A percentile compares a stretch with the other conserved stretches of the same genome.
Conservation (phyloP, 225 moss, liverwort and hornwort species). For the Physcomitrellopsis africana region DNA sequence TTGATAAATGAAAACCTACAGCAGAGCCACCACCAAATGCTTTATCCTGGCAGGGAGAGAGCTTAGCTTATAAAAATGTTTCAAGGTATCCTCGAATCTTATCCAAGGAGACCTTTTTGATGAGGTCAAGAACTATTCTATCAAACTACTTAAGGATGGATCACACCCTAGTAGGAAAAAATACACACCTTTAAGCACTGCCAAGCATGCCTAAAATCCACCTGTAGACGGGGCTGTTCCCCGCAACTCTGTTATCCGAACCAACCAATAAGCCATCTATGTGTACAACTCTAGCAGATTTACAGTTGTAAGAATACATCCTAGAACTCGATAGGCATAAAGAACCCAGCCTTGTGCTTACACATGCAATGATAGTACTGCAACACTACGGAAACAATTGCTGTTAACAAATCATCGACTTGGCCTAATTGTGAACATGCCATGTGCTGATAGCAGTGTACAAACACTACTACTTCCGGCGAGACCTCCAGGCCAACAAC, state of each 20-base stretch:
- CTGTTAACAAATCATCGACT: constrained; percentile 17
- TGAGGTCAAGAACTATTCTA: constrained; percentile 12
- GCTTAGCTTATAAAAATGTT: constrained; percentile 30
- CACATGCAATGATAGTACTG: constrained; percentile 15
- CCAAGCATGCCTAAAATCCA: constrained; percentile 29
- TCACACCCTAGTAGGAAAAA: constrained; percentile 39
- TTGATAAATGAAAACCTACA: constrained; percentile 15
- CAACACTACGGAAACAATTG: constrained; percentile 9
- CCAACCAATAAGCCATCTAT: constrained; percentile 34
- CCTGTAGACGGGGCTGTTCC: constrained; percentile 10
- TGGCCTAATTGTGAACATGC: constrained; percentile 15
- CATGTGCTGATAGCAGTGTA: neutral
- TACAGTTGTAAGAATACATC: constrained; percentile 19
- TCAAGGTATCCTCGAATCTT: constrained; percentile 20
- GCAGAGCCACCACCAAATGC: constrained; percentile 24
- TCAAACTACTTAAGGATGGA: constrained; percentile 40
- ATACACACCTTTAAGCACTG: constrained; percentile 27
- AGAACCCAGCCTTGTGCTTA: constrained; percentile 11
- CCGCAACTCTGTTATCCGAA: constrained; percentile 18
- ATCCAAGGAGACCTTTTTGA: constrained; percentile 14
- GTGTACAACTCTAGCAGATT: constrained; percentile 21
- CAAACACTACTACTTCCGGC: constrained; percentile 8
- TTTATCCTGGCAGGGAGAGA: constrained; percentile 18
- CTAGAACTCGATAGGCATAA: constrained; percentile 13
- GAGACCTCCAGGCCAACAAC: neutral